Evolutionary conservation across 176 grass and related monocot species (phyloP), one percentile per base, ranked within the genome.

Genomic region (Canna indica): DNA sequence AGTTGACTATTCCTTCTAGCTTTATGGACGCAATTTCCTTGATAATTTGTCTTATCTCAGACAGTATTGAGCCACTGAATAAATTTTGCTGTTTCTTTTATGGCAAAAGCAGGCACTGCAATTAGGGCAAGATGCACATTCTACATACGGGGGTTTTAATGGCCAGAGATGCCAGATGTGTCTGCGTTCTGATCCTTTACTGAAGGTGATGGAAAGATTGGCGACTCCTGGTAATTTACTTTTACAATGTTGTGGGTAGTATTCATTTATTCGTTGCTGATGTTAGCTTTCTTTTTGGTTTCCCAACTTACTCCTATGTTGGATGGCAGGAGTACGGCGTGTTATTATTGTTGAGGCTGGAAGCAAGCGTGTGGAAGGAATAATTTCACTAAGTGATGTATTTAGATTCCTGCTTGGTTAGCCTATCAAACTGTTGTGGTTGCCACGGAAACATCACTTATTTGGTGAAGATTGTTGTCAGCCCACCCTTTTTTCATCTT

Each of bases 101-200:
- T 71, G 71, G 28, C 26, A 63, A 71, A 50, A 74, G 41, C 73
- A 99, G 95, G 87, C 86, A 78, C 85, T 99, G 74, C 90, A 94
- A 67, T 86, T 99, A 68, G 90, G 90, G 27, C 95, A 94, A 66
- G 95, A 99, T 75, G 82, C 82, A 48, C 90, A 72, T 47, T 88
- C 84, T 58, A 80, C 78, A 18, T 83, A 86, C 38, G 89, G 95
- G n/a, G 36, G 85, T 20, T 99, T 90, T 39, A 90, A 88, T 18
- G 95, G 90, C 7, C 86, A 99, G 75, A 90, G 95, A 76, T 92
- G 89, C 61, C 95, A 99, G 76, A 99, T 99, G 95, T 99, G 95
- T 79, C 90, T 99, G 16, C 87, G 87, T 30, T 82, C 86, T 41
- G 95, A 99, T 81, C n/a, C 90, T 53, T 68, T 94, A 80, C 67